Evolutionary conservation across 805 yeast genomes (phyloP).

Genomic region (Komagataella pseudopastoris): DNA sequence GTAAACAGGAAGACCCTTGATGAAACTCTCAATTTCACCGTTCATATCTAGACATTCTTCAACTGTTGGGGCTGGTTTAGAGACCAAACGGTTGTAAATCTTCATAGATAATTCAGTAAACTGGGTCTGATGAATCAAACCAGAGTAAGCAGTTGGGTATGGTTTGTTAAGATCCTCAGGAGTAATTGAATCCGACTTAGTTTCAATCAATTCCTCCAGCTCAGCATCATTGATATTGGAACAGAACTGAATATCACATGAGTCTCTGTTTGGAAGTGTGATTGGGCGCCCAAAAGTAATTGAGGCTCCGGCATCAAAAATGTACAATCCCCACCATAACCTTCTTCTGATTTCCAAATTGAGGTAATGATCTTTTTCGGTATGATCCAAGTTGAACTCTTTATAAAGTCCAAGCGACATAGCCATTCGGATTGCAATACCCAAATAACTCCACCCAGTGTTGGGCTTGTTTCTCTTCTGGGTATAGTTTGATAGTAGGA

Average conservation of each 20-base stretch:
- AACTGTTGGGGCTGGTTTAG: constrained; percentile 33
- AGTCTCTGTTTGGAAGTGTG: constrained; percentile 30
- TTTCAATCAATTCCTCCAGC: constrained; percentile 14
- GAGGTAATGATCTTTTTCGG: constrained; percentile 21
- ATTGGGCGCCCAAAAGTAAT: constrained; percentile 56
- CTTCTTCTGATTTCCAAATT: constrained; percentile 44
- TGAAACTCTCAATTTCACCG: constrained; percentile 24
- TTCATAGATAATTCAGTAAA: constrained; percentile 33
- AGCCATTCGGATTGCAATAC: constrained; percentile 55
- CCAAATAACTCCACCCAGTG: constrained; percentile 56
- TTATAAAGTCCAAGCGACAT: constrained; percentile 48
- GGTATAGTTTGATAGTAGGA: constrained; percentile 43
- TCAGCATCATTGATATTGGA: constrained; percentile 34
- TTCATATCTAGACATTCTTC: constrained; percentile 37
- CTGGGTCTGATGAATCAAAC: constrained; percentile 39
- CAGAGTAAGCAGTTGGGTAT: constrained; percentile 45
- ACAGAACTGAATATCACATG: constrained; percentile 36
- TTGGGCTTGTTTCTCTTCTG: constrained; percentile 56
- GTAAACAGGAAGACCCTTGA: constrained; percentile 29
- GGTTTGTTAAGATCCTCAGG: constrained; percentile 12
- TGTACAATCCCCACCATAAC: constrained; percentile 56
- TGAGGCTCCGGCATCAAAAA: constrained; percentile 51
- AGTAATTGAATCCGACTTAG: constrained; percentile 4
- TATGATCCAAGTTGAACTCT: constrained; percentile 26
- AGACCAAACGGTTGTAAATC: constrained; percentile 31